These are phyloP conservation scores for Neopestalotiopsis sp. DNA, from an alignment of 2,329 filamentous ascomycete species.

Conservation along the genomic window DNA sequence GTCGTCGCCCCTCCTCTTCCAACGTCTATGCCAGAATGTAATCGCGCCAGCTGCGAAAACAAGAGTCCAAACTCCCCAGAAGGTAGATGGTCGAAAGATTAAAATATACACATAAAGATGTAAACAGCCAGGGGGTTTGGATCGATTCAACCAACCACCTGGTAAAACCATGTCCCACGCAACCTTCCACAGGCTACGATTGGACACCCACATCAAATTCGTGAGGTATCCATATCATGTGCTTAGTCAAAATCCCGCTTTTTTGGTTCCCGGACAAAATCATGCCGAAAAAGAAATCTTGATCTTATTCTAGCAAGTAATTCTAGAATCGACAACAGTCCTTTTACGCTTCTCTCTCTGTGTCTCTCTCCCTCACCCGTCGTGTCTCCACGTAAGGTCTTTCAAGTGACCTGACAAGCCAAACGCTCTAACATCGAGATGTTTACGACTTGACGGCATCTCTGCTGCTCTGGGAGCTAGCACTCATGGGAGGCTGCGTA, in stretches of 20 bases:
- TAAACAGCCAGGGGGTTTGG: conserved; percentile 4
- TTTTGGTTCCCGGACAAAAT: background rate
- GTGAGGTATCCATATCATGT: background rate
- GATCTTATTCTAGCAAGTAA: conserved; percentile 6
- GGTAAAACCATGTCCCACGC: background rate
- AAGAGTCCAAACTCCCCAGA: background rate
- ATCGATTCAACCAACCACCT: background rate
- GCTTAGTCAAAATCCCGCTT: background rate
- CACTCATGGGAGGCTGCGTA: conserved; percentile 75
- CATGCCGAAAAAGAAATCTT: background rate
- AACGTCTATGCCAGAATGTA: conserved; percentile 8
- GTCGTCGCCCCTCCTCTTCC: background rate
- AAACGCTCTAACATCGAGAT: conserved; percentile 3
- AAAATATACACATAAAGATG: conserved; percentile 10
- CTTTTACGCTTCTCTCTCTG: background rate
- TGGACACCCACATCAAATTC: background rate
- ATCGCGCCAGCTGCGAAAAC: background rate
- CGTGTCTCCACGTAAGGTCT: background rate
- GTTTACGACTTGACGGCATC: conserved; percentile 76
- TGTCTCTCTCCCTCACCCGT: too few species aligned
- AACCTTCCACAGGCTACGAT: background rate
- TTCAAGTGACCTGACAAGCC: background rate
- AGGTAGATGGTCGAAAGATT: background rate
- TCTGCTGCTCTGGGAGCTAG: conserved; percentile 88
- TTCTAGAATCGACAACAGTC: conserved; percentile 2